A percentile compares a stretch with the other conserved stretches of the same genome.
Evolutionary conservation across 805 yeast species (phyloP).

Genomic region (Jamesozyma spencerorum): DNA sequence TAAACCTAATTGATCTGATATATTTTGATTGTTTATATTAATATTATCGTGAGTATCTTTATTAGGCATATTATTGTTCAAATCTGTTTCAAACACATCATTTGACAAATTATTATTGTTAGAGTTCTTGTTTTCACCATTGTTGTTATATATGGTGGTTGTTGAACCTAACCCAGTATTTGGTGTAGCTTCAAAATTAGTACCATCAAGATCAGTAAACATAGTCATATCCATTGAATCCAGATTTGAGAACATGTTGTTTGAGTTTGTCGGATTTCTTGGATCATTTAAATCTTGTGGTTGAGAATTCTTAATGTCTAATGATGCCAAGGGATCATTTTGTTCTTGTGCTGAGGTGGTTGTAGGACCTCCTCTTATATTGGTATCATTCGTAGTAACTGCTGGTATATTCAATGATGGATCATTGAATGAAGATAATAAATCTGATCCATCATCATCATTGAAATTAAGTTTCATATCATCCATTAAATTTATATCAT

Average conservation of each 20-base stretch:
- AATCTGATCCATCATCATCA: slow-evolving; percentile 1
- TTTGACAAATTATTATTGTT: slow-evolving; percentile 3
- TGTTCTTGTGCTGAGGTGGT: slow-evolving; percentile 1
- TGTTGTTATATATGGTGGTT: background rate
- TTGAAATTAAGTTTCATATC: slow-evolving; percentile 11
- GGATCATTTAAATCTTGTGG: too few species aligned
- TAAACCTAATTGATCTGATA: background rate
- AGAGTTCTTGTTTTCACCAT: slow-evolving; percentile 1
- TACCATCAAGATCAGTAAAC: slow-evolving; percentile 27
- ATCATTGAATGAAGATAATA: slow-evolving; percentile 1
- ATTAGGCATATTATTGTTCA: slow-evolving; percentile 1
- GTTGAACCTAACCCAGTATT: slow-evolving; percentile 3
- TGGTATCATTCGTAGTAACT: background rate
- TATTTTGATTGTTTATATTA: background rate
- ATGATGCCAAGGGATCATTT: too few species aligned
- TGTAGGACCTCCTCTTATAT: too few species aligned
- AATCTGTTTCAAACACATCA: background rate
- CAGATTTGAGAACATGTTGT: slow-evolving; percentile 13
- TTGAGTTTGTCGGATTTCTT: background rate
- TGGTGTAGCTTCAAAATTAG: slow-evolving; percentile 10
- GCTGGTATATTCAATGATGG: background rate
- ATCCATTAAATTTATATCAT: slow-evolving; percentile 4
- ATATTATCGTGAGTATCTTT: background rate
- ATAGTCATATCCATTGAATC: slow-evolving; percentile 26
- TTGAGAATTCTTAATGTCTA: too few species aligned